Base-by-base conservation (phyloP, 1,284 basidiomycete species). In the Pseudozyma thailandica region DNA sequence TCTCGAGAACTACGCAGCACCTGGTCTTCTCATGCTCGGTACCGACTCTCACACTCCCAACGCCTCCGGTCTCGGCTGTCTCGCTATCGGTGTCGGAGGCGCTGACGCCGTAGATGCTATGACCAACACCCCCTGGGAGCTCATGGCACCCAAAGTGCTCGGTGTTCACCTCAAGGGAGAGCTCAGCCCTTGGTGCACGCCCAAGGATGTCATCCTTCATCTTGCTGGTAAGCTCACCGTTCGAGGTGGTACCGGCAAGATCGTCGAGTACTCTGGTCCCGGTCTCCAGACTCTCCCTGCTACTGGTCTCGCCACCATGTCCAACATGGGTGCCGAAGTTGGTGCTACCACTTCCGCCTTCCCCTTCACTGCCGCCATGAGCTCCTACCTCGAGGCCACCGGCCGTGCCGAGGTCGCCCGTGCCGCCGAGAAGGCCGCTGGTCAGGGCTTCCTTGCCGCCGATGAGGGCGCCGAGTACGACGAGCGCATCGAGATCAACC, bases 301-400 rank as follows among this genome's bases (percentile, higher is more conserved):
- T 82, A 98, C 96, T 65, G 94, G 92, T 87, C 77, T 97, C 50
- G 94, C 94, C 0, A 98, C 94, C 5, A 91, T 97, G 65, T 91
- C 92, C 56, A 98, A 98, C 85, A 99, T 98, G 96, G 96, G 96
- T 61, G 96, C 96, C 21, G 96, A 99, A 86, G 93, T 98, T 25
- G 96, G 96, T 44, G 96, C 96, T 7, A 99, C 96, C 2, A 98
- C 96, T 0, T 95, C 93, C 1, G 93, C 92, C 3, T 99, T 99
- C 88, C 94, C 94, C 13, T 98, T 97, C 85, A 94, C 93, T 7
- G 84, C 88, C 13, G 77, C 57, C 77, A 98, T 98, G 95, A 88
- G 89, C 35, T 86, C 89, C 26, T 98, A 98, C 84, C 88, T 99
- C 27, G 86, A 88, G 72, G 94, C 94, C 13, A 98, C 96, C 15